A percentile compares a stretch with the other conserved stretches of the same genome.
Evolutionary conservation across 164 flowering plant species (phyloP).

Genomic region (Vitis vinifera): DNA sequence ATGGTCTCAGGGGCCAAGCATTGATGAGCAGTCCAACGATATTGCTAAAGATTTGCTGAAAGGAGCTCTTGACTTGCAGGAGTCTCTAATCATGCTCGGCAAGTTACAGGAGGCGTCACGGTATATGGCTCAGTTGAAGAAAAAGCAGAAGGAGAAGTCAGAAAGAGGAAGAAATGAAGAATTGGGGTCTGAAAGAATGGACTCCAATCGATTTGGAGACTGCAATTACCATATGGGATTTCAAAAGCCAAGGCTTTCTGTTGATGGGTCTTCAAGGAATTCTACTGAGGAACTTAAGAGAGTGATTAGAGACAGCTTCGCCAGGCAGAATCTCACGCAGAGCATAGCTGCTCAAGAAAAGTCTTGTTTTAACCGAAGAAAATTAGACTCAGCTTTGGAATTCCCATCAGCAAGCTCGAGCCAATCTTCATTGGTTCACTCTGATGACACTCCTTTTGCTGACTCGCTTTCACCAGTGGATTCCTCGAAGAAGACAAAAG

Average conservation of each 20-base stretch:
- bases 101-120: slow-evolving; percentile 70
- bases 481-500: slow-evolving; percentile 33
- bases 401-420: slow-evolving; percentile 64
- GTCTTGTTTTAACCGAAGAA: slow-evolving; percentile 13
- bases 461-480: slow-evolving; percentile 28
- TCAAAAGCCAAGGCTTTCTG: slow-evolving; percentile 36
- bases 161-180: slow-evolving; percentile 21
- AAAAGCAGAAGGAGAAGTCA: slow-evolving; percentile 31
- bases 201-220: slow-evolving; percentile 20
- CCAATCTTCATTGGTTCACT: slow-evolving; percentile 33
- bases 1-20: slow-evolving; percentile 49
- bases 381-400: slow-evolving; percentile 31
- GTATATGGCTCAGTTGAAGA: slow-evolving; percentile 41
- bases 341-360: slow-evolving; percentile 19
- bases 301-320: slow-evolving; percentile 46
- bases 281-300: slow-evolving; percentile 53
- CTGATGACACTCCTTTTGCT: slow-evolving; percentile 27
- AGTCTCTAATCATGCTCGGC: slow-evolving; percentile 67
- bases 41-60: slow-evolving; percentile 66
- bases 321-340: slow-evolving; percentile 54
- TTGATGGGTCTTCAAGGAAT: slow-evolving; percentile 43
- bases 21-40: slow-evolving; percentile 42
- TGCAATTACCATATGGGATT: slow-evolving; percentile 11
- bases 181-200: slow-evolving; percentile 16
- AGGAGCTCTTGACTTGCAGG: slow-evolving; percentile 87